Conservation (phyloP, 2,329 filamentous ascomycete genomes). For the Epichloe festucae region DNA sequence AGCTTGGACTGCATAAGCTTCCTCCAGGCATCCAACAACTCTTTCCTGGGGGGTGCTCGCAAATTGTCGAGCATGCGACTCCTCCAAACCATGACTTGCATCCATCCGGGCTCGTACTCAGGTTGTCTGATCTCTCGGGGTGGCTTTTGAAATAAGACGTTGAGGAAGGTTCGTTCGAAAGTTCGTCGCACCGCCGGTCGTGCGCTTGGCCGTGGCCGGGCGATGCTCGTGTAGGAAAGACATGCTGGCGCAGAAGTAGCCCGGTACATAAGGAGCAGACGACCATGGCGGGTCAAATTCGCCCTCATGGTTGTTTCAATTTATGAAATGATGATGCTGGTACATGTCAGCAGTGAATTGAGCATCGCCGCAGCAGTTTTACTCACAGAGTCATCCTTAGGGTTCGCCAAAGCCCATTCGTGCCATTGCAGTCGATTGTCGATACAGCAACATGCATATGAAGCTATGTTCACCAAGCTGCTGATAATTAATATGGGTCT, state of each 20-base stretch:
- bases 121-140: conserved; percentile 47
- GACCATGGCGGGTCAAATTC: conserved; percentile 31
- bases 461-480: background rate
- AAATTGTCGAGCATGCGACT: conserved; percentile 48
- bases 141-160: conserved; percentile 44
- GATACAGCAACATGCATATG: background rate
- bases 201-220: conserved; percentile 15
- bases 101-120: conserved; percentile 57
- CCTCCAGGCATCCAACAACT: conserved; percentile 52
- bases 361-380: background rate
- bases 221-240: conserved; percentile 17
- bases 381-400: background rate
- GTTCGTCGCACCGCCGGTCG: conserved; percentile 11
- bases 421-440: background rate
- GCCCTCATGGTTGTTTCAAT: conserved; percentile 29
- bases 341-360: background rate
- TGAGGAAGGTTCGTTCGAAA: conserved; percentile 39
- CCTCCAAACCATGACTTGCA: conserved; percentile 55
- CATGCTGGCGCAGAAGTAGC: conserved; percentile 19
- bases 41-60: conserved; percentile 55
- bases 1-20: conserved; percentile 48
- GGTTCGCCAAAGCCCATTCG: background rate
- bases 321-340: conserved; percentile 11
- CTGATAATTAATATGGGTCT: conserved; percentile 1
- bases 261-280: conserved; percentile 24